Evolutionary conservation across 345 rosid genomes (phyloP), one percentile per base, ranked within the genome.

Genomic region (Gossypium bickii): DNA sequence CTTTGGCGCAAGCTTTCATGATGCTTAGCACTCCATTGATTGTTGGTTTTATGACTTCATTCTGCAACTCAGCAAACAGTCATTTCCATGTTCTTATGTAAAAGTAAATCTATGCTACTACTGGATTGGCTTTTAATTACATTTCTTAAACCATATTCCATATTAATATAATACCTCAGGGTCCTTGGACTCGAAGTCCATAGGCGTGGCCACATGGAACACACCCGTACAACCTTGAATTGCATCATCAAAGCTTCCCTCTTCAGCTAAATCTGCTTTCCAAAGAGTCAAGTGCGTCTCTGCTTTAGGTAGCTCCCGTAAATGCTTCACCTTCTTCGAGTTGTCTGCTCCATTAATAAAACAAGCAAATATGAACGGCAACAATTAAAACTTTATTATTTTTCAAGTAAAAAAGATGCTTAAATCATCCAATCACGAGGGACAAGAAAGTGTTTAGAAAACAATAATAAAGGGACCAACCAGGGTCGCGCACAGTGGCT

Each of bases 151-250:
- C 2, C 17, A 44, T 18, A 17, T 53, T 53, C 7, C 17, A 17
- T 51, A 51, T 2, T 15, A 51, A 51, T 13, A 51, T 16, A 51
- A 29, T 24, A 34, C 86, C 77, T 80, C 86, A 2, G 76, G 81
- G 24, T 85, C 84, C 12, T 68, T 34, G 65, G 78, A 61, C 7
- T 66, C 74, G 22, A 81, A 73, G 44, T 85, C 82, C 80, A 79
- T 67, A 2, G 86, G 88, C 0, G 71, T 80, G 22, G 86, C 84
- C 0, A 83, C 85, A 16, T 79, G 82, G 61, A 83, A 79, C 12
- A 83, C 86, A 0, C 83, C 82, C 0, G 52, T 7, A 70, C 88
- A 83, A 0, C 82, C 84, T 12, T 77, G 69, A 41, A 85, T 70
- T 9, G 74, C 80, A 12, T 73, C 77, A 18, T 79, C 67, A 20